Percentiles rank a stretch among this genome's conserved stretches.
Evolutionary conservation across 768 basidiomycete species (phyloP).

Genomic region (Russula compacta): DNA sequence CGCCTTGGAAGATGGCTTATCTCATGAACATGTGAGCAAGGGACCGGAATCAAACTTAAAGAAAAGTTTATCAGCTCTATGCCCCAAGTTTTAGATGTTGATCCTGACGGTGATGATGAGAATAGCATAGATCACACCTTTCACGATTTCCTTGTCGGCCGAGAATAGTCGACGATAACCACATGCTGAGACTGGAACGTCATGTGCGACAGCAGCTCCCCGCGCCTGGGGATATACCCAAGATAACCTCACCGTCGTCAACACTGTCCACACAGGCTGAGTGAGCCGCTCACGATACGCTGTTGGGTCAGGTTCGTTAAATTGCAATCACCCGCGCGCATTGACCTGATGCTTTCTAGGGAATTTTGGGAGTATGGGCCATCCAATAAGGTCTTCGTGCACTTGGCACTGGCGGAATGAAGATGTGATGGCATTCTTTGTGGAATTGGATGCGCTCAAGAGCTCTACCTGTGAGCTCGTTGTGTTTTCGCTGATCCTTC

Average conservation of each 20-base stretch:
- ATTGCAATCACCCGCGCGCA: neutral
- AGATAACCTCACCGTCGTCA: constrained; percentile 35
- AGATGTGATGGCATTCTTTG: neutral
- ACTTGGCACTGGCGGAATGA: constrained; percentile 6
- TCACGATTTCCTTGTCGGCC: constrained; percentile 54
- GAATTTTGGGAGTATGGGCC: neutral
- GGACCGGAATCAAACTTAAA: constrained; percentile 29
- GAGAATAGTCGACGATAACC: constrained; percentile 61
- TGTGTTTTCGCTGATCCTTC: too few relatives aligned
- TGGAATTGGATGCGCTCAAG: neutral
- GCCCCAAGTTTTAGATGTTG: neutral
- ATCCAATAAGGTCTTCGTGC: neutral
- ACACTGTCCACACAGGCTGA: constrained; percentile 42
- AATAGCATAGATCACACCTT: constrained; percentile 27
- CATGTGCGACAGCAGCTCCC: constrained; percentile 59
- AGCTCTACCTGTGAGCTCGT: neutral
- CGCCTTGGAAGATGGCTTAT: constrained; percentile 64
- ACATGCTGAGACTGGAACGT: constrained; percentile 84
- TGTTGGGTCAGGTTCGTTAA: neutral
- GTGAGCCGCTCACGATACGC: too few relatives aligned
- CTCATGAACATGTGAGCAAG: constrained; percentile 23
- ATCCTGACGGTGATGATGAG: neutral
- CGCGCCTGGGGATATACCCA: neutral
- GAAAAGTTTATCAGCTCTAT: constrained; percentile 30
- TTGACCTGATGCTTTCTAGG: neutral